Base-by-base conservation (phyloP, 2,329 filamentous ascomycete genomes). In the Neofusicoccum kwambonambiense region DNA sequence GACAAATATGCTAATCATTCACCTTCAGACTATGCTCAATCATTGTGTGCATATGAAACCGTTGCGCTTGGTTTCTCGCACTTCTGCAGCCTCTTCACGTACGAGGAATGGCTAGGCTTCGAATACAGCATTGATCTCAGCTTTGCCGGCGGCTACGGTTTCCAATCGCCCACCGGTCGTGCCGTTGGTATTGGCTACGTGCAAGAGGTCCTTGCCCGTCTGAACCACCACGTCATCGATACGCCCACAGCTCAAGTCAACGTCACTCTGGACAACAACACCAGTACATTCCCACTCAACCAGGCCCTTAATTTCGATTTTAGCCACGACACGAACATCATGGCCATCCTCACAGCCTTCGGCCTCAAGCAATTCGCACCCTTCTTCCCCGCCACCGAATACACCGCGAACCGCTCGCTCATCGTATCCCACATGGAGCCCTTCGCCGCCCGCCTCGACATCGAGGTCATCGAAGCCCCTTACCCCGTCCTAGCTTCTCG, bases 251-350 rank as follows among this genome's bases (percentile, higher is more conserved):
- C 76, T 0, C 78, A 82, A 64, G 75, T 82, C 78, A 91, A 92
- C 73, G 81, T 84, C n/a, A 91, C 89, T 0, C 83, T 91, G 35
- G 89, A 91, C 78, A 86, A 82, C 72, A 90, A 84, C 75, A 83
- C 83, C 0, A 80, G 80, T 41, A 93, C 90, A 0, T 93, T 93
- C 74, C 90, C 90, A 0, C 77, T 90, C 3, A 86, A 92, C 72
- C 91, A 93, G 73, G 84, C 81, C 22, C 80, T 93, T 15, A 92
- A 92, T 75, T 85, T 93, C 57, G 90, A 93, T 79, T 93, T 93
- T 74, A 88, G 86, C 15, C 90, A 93, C 75, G 90, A 93, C 76
- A 89, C 88, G 37, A 91, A 90, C 73, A 90, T 91, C 66, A 81
- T 89, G 69, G 84, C 84, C 31, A 85, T 92, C 68, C 79, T 93